Evolutionary conservation across 768 basidiomycete species (phyloP), one percentile per base, ranked within the genome.

Genomic region (Lentinula detonsa): DNA sequence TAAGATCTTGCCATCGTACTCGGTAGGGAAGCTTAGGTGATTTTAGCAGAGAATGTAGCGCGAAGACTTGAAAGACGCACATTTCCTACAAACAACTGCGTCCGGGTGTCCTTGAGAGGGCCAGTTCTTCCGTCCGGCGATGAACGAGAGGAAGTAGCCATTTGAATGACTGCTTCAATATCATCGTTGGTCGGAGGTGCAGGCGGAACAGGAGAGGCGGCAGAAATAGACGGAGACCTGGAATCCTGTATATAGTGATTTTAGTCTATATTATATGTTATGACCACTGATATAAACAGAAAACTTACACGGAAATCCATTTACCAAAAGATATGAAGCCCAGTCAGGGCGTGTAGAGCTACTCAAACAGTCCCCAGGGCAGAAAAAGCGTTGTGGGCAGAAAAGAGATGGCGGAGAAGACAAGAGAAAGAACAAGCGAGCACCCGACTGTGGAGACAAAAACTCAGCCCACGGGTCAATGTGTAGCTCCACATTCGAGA

Each of bases 1-100:
- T 98, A 64, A 99, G 84, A 76, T 99, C 97, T 77, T 99, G 97
- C 97, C 97, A 99, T 59, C 97, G 86, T 42, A 98, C 95, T 63
- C 96, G 82, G 74, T 96, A 98, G 0, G 97, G 97, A 28, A 99
- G 84, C 94, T 95, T 63, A 53, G 50, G 16, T 6, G 63, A 45
- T 56, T 46, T 48, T 51, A 65, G 37, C 58, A 56, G 49, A n/a
- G 21, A 56, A 16, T 15, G 15, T n/a, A 16, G 16, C 9, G 0
- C 15, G 23, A 28, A 18, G 60, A n/a, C 59, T 50, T 43, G 49
- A 15, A 42, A 62, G 18, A 78, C 89, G 63, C 73, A 95, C 94
- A 73, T 99, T 99, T 64, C 94, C 95, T 28, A 98, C 91, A 68
- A 96, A 98, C 6, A 99, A 81, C 75, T 98, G 95, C 0, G 95